These are phyloP conservation scores for Tillandsia fasciculata DNA, from an alignment of 176 grass and related monocot genomes.

Conservation along the genomic window DNA sequence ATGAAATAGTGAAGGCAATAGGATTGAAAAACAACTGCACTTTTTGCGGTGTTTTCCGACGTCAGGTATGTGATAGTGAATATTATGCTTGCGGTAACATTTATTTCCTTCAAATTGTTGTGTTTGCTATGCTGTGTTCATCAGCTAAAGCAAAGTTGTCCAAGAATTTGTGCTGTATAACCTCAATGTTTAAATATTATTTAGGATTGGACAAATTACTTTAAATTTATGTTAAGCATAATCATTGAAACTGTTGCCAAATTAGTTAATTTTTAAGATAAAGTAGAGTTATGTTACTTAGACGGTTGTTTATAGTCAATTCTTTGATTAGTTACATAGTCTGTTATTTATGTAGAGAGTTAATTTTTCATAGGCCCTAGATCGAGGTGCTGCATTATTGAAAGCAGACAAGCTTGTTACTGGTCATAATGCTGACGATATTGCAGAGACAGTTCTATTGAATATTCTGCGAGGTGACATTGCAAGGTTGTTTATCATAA, in stretches of 20 bases:
- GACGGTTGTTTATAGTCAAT: no score
- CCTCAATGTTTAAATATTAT: no score
- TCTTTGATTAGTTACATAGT: no score
- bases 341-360: not conserved
- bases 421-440: constrained; percentile 97
- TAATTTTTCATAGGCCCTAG: constrained; percentile 46
- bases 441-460: constrained; percentile 90
- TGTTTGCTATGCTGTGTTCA: no score
- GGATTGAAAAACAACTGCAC: constrained; percentile 94
- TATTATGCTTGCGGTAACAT: not conserved
- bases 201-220: no score
- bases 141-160: no score
- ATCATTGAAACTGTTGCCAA: no score
- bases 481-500: constrained; percentile 49
- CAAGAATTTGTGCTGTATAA: no score
- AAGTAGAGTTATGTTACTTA: no score
- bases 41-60: constrained; percentile 90
- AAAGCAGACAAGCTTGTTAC: constrained; percentile 91
- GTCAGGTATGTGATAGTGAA: constrained; percentile 44
- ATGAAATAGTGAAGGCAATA: constrained; percentile 94
- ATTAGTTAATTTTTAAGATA: no score
- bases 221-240: no score
- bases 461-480: constrained; percentile 99
- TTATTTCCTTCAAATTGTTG: not conserved
- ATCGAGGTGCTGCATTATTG: constrained; percentile 87